Conservation (phyloP, 1,139 yeast genomes). For the Geotrichum europaeum region DNA sequence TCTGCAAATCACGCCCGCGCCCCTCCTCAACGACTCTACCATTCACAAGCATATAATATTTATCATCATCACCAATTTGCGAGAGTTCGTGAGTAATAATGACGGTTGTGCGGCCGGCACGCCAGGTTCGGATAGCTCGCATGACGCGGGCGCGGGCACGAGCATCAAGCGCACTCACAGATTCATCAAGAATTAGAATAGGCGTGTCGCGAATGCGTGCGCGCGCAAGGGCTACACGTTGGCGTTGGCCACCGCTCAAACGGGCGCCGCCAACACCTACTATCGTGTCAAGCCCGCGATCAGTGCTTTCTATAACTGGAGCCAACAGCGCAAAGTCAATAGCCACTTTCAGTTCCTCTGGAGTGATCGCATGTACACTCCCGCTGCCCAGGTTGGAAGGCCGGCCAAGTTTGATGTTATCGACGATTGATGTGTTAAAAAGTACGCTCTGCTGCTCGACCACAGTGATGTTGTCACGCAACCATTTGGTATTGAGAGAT, state of each 20-base stretch:
- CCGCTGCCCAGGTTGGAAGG: constrained; percentile 23
- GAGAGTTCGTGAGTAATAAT: constrained; percentile 71
- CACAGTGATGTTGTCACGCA: constrained; percentile 58
- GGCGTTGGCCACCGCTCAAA: constrained; percentile 91
- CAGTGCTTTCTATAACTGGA: constrained; percentile 37
- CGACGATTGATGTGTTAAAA: constrained; percentile 56
- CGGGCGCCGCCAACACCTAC: constrained; percentile 44
- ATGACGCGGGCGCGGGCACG: constrained; percentile 43
- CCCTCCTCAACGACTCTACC: constrained; percentile 52
- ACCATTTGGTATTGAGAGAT: constrained; percentile 45
- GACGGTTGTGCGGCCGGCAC: constrained; percentile 67
- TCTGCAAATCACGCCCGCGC: constrained; percentile 23
- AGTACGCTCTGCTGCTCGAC: constrained; percentile 66
- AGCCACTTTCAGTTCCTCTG: constrained; percentile 41
- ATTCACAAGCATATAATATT: constrained; percentile 50
- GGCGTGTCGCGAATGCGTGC: constrained; percentile 70
- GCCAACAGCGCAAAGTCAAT: constrained; percentile 47
- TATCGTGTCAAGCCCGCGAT: constrained; percentile 50
- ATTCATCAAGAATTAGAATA: constrained; percentile 75
- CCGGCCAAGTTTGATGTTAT: constrained; percentile 54
- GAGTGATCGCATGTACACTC: constrained; percentile 24
- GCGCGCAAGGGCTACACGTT: constrained; percentile 74
- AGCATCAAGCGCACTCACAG: constrained; percentile 72
- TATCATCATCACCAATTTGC: constrained; percentile 50
- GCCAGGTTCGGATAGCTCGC: constrained; percentile 50